Conservation (phyloP, 2,329 filamentous ascomycete species). For the Alternaria brassicicola region DNA sequence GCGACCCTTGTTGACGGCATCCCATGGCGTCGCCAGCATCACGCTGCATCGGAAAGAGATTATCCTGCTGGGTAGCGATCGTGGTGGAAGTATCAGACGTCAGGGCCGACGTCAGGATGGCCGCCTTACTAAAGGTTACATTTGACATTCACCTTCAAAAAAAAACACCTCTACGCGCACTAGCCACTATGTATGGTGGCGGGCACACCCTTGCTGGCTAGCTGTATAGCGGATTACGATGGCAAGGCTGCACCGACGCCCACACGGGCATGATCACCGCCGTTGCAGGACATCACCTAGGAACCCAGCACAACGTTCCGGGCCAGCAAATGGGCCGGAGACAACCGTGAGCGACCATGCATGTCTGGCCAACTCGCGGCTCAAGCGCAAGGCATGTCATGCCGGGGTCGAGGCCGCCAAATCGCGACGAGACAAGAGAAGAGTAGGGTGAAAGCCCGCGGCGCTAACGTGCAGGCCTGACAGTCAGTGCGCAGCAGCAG, state of each 20-base stretch:
- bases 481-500: constrained; percentile 29
- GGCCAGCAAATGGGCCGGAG: constrained; percentile 45
- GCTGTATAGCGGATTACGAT: constrained; percentile 1
- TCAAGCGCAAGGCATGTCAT: constrained; percentile 37
- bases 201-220: neutral
- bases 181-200: neutral
- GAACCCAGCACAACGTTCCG: constrained; percentile 43
- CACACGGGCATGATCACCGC: constrained; percentile 22
- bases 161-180: neutral
- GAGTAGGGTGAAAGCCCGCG: constrained; percentile 32
- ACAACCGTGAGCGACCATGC: constrained; percentile 37
- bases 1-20: constrained; percentile 32
- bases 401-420: constrained; percentile 28
- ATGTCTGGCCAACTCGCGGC: constrained; percentile 38
- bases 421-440: constrained; percentile 20
- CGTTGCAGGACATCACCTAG: constrained; percentile 16
- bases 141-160: neutral
- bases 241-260: constrained; percentile 13
- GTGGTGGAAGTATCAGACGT: constrained; percentile 9
- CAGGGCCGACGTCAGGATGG: constrained; percentile 6
- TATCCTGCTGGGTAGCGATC: constrained; percentile 19
- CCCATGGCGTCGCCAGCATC: constrained; percentile 34
- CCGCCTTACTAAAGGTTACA: constrained; percentile 7
- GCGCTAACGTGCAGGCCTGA: constrained; percentile 35
- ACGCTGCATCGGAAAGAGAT: constrained; percentile 37